Evolutionary conservation across 2,329 filamentous ascomycete genomes (phyloP).

Genomic region (Diaporthe ampelina): DNA sequence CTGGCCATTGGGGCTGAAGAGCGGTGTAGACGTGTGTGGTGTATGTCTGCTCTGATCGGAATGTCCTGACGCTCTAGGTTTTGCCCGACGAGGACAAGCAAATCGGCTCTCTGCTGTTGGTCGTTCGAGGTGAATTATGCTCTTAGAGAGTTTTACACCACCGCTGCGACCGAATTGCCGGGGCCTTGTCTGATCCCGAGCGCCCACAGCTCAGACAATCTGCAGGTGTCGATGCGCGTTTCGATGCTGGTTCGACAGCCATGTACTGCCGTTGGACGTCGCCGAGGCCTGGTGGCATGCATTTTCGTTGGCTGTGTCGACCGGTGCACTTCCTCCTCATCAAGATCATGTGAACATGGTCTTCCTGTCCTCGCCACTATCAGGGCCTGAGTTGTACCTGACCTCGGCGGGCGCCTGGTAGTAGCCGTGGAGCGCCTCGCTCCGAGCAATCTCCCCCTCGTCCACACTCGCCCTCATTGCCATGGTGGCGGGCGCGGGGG

Average conservation of each 20-base stretch:
- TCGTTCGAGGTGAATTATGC: not conserved
- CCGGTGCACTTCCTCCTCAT: not conserved
- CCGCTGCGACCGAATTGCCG: not conserved
- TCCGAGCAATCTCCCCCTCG: slow-evolving; percentile 16
- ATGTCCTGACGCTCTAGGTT: not conserved
- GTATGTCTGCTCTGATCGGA: not conserved
- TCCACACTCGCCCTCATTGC: slow-evolving; percentile 28
- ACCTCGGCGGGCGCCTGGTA: slow-evolving; percentile 14
- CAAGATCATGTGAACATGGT: slow-evolving; percentile 15
- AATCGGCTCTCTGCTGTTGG: not conserved
- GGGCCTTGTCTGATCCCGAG: not conserved
- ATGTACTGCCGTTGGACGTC: not conserved
- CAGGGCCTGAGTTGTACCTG: slow-evolving; percentile 1
- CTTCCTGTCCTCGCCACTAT: slow-evolving; percentile 20
- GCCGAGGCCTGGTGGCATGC: too few species aligned
- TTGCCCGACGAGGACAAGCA: not conserved
- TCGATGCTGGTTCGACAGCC: not conserved
- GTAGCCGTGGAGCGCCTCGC: slow-evolving; percentile 22
- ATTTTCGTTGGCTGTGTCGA: not conserved
- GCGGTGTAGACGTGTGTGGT: not conserved
- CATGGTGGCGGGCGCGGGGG: not conserved
- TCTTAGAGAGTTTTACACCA: not conserved
- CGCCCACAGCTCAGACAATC: not conserved
- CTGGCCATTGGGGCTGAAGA: too few species aligned
- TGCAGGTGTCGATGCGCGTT: not conserved